Conservation (phyloP, 2,329 filamentous ascomycete species). For the Fusarium praegraminearum region DNA sequence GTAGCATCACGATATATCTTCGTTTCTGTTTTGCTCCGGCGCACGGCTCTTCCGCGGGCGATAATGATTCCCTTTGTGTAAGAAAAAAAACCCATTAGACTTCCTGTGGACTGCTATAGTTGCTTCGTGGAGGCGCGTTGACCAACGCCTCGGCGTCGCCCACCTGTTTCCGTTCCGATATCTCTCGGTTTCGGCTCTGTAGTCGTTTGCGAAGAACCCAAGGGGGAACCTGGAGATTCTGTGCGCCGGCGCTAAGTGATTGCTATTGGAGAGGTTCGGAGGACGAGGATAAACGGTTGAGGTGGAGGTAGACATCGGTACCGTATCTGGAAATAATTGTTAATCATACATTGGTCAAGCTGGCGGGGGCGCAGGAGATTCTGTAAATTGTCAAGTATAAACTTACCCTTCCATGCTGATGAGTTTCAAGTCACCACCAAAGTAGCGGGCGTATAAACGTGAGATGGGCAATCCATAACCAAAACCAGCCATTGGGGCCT, state of each 20-base stretch:
- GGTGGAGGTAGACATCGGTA: constrained; percentile 97
- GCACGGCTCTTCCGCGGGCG: constrained; percentile 42
- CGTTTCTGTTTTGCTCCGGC: constrained; percentile 39
- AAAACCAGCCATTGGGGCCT: constrained; percentile 98
- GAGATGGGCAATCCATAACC: constrained; percentile 98
- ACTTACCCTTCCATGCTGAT: constrained; percentile 99
- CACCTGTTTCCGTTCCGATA: constrained; percentile 89
- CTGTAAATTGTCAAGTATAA: constrained; percentile 13
- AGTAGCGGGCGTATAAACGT: constrained; percentile 93
- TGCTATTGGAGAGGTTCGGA: constrained; percentile 97
- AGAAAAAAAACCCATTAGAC: constrained; percentile 46
- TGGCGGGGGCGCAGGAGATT: background rate
- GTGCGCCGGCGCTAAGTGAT: constrained; percentile 66
- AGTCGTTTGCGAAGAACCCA: constrained; percentile 72
- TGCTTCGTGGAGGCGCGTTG: constrained; percentile 61
- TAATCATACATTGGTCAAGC: constrained; percentile 9
- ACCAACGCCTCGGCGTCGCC: constrained; percentile 86
- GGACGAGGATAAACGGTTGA: constrained; percentile 94
- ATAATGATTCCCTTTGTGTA: constrained; percentile 43
- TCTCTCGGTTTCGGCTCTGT: constrained; percentile 70
- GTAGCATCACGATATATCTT: constrained; percentile 35
- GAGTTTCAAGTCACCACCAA: constrained; percentile 95
- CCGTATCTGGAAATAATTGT: constrained; percentile 75
- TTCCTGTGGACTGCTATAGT: constrained; percentile 47
- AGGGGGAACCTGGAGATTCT: constrained; percentile 48